Conservation (phyloP, 2,329 filamentous ascomycete species). For the Fusarium phyllophilum region DNA sequence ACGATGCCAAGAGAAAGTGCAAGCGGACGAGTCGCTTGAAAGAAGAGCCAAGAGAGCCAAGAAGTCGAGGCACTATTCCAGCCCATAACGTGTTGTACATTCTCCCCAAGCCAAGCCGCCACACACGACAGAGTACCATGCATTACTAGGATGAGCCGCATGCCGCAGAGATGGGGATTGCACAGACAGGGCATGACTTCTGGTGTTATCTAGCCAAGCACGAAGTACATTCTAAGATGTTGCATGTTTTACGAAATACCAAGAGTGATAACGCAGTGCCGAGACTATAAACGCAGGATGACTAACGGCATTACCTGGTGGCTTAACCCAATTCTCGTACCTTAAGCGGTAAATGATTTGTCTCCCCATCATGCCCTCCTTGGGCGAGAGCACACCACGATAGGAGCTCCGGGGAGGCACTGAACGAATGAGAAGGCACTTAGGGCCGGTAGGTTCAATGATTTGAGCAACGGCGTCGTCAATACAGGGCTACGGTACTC, state of each 20-base stretch:
- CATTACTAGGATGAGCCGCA: conserved; percentile 12
- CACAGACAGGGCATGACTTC: conserved; percentile 22
- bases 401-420: not conserved
- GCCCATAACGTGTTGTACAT: conserved; percentile 38
- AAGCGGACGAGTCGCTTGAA: conserved; percentile 23
- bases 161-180: conserved; percentile 12
- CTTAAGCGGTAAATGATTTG: not conserved
- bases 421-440: not conserved
- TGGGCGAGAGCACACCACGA: conserved; percentile 12
- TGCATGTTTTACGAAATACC: conserved; percentile 17
- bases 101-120: conserved; percentile 33
- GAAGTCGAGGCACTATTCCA: conserved; percentile 25
- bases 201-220: conserved; percentile 35
- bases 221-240: conserved; percentile 3
- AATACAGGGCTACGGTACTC: not conserved
- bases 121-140: conserved; percentile 28
- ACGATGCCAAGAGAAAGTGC: conserved; percentile 35
- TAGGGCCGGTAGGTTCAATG: not conserved
- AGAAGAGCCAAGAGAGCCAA: conserved; percentile 33
- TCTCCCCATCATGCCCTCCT: conserved; percentile 8
- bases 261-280: conserved; percentile 28
- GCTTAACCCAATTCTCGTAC: not conserved
- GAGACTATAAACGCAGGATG: conserved; percentile 7
- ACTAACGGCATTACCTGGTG: conserved; percentile 19
- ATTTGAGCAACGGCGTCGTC: not conserved